These are phyloP conservation scores for Leishmania turanica DNA, from an alignment of 208 protist species.

Conservation along the genomic window DNA sequence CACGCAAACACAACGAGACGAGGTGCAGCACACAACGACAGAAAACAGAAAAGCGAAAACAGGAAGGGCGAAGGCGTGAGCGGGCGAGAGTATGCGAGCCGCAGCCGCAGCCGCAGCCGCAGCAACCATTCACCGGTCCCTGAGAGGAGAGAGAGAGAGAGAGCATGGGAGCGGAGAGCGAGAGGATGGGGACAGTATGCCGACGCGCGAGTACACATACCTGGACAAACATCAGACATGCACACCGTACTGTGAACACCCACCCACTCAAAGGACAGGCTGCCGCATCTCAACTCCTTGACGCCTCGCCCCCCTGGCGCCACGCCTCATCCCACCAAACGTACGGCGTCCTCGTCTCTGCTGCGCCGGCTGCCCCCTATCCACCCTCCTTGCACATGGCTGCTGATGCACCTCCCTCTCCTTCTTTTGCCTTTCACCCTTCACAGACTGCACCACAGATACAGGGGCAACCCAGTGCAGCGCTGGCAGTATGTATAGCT, in stretches of 20 bases:
- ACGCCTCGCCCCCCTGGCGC: not conserved
- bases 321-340: not conserved
- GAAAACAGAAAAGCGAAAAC: not conserved
- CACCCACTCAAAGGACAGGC: no score
- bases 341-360: not conserved
- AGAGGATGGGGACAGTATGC: conserved; percentile 3
- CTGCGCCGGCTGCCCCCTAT: not conserved
- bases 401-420: not conserved
- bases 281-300: not conserved
- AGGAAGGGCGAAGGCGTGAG: not conserved
- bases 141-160: not conserved
- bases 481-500: not conserved
- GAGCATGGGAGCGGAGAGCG: not conserved
- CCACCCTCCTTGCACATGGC: not conserved
- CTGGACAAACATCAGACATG: not conserved
- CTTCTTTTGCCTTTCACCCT: not conserved
- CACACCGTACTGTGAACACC: conserved; percentile 2
- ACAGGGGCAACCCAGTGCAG: not conserved
- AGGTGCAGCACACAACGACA: not conserved
- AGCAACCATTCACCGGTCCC: not conserved
- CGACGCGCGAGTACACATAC: conserved; percentile 6
- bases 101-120: not conserved
- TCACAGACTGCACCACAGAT: not conserved
- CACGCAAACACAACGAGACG: not conserved
- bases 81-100: not conserved